These are phyloP conservation scores for Neofusicoccum sp. DNA, from an alignment of 2,329 filamentous ascomycete genomes.

Conservation along the genomic window DNA sequence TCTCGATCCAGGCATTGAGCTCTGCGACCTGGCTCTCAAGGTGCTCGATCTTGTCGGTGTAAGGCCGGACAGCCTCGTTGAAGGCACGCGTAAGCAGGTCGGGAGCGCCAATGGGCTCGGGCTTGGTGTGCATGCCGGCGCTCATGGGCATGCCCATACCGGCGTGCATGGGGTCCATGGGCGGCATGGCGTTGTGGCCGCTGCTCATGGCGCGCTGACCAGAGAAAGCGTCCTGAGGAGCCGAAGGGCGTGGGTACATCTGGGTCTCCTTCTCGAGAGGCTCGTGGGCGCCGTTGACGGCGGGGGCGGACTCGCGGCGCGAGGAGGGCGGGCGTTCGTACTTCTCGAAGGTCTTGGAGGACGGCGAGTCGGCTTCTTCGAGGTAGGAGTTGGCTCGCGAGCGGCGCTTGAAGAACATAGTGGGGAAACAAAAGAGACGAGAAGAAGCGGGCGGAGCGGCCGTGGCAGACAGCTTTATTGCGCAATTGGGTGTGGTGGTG, in stretches of 20 bases:
- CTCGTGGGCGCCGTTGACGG: slow-evolving; percentile 33
- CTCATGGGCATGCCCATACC: slow-evolving; percentile 17
- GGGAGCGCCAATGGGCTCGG: slow-evolving; percentile 42
- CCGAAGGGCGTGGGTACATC: slow-evolving; percentile 50
- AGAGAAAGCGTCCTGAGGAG: slow-evolving; percentile 42
- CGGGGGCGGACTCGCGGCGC: slow-evolving; percentile 35
- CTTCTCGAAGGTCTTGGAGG: slow-evolving; percentile 44
- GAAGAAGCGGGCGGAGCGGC: slow-evolving; percentile 26
- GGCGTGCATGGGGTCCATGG: slow-evolving; percentile 31
- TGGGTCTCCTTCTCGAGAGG: slow-evolving; percentile 31
- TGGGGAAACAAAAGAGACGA: slow-evolving; percentile 31
- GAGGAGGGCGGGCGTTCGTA: slow-evolving; percentile 43
- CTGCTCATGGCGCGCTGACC: slow-evolving; percentile 23
- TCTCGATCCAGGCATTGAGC: slow-evolving; percentile 52
- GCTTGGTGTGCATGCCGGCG: slow-evolving; percentile 27
- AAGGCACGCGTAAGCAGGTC: slow-evolving; percentile 56
- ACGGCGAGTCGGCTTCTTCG: slow-evolving; percentile 41
- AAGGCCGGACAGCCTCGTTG: slow-evolving; percentile 56
- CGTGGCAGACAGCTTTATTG: slow-evolving; percentile 15
- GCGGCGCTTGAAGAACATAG: slow-evolving; percentile 55
- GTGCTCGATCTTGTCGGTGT: slow-evolving; percentile 56
- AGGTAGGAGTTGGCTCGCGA: slow-evolving; percentile 52
- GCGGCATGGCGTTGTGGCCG: slow-evolving; percentile 27
- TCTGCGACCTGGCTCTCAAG: slow-evolving; percentile 56
- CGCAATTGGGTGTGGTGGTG: not conserved